Base-by-base conservation (phyloP, 495 filamentous ascomycete genomes). In the Talaromyces trachyspermus region DNA sequence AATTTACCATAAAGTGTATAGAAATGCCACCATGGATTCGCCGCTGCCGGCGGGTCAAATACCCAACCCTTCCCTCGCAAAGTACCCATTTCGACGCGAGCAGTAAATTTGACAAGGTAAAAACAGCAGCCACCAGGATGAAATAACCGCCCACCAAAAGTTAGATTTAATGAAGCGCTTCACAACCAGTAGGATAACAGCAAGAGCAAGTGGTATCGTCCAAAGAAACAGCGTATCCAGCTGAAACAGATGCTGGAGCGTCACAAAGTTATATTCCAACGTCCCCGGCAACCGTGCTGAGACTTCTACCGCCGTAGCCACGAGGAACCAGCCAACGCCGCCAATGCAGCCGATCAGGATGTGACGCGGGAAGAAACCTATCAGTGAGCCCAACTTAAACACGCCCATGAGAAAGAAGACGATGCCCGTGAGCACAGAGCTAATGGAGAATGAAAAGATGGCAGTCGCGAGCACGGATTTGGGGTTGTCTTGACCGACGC, bases 341-440 rank as follows among this genome's bases (percentile, higher is more conserved):
- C 94, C 92, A 50, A 98, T 97, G 58, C 94, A 96, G 19, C 92
- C 92, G 37, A 95, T 88, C n/a, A 97, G 64, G 52, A 98, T 97
- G 51, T 94, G 89, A 25, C 90, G 79, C 22, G 92, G 92, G 54
- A 98, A 96, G 69, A 96, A 98, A 18, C 89, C 91, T 47, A 96
- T 89, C 24, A 98, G 75, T 40, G 88, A 88, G 14, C 92, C 92
- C 46, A 96, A 76, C 50, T 79, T 83, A 62, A 85, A 91, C 22
- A 70, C 74, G 43, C 92, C 94, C 75, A 98, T 90, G 7, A 85
- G 60, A 59, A 89, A 94, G 72, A 97, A 98, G 3, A 95, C 87
- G 40, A 85, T 43, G 2, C 92, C 92, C 2, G 92, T 98, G 20
- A 98, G 59, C 52, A 98, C 73, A 5, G 94, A 95, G 63, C 89